Percentiles rank a stretch among this genome's conserved stretches.
Conservation (phyloP, 805 yeast genomes). For the Metschnikowia drakensbergensis region DNA sequence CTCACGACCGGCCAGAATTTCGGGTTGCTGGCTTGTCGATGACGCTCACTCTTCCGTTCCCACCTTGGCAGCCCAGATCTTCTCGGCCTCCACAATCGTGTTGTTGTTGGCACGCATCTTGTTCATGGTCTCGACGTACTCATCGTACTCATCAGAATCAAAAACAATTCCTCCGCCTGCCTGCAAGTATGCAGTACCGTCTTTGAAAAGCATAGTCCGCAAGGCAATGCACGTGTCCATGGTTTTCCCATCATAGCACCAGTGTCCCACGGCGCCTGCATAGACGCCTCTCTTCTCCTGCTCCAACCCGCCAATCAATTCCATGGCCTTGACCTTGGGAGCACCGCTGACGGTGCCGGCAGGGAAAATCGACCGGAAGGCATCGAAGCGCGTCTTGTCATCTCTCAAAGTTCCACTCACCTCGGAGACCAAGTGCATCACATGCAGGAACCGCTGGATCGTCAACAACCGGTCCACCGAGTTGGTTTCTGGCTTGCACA, state of each 20-base stretch:
- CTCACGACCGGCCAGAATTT: too few species aligned
- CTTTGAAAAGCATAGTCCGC: conserved; percentile 93
- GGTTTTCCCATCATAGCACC: conserved; percentile 92
- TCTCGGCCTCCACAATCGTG: conserved; percentile 90
- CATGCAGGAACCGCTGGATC: conserved; percentile 93
- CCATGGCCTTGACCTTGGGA: conserved; percentile 97
- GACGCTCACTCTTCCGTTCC: conserved; percentile 8
- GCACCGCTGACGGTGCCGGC: conserved; percentile 99
- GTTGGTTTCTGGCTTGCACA: conserved; percentile 84
- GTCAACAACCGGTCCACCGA: conserved; percentile 84
- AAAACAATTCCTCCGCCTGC: conserved; percentile 99
- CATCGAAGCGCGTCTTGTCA: conserved; percentile 89
- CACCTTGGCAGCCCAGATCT: conserved; percentile 56
- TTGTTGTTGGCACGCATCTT: conserved; percentile 92
- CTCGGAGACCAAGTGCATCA: conserved; percentile 92
- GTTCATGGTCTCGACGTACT: conserved; percentile 93
- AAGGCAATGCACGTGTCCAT: conserved; percentile 98
- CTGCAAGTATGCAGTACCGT: conserved; percentile 86
- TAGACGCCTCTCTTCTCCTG: conserved; percentile 92
- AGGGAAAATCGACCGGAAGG: conserved; percentile 96
- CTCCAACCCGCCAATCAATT: conserved; percentile 83
- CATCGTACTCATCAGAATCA: conserved; percentile 94
- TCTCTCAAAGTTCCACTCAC: conserved; percentile 86
- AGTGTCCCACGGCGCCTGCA: conserved; percentile 98
- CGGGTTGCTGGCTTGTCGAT: background rate